Percentiles rank a stretch among this genome's conserved stretches.
Evolutionary conservation across 345 rosid species (phyloP).

Genomic region (Eucalyptus pumila): DNA sequence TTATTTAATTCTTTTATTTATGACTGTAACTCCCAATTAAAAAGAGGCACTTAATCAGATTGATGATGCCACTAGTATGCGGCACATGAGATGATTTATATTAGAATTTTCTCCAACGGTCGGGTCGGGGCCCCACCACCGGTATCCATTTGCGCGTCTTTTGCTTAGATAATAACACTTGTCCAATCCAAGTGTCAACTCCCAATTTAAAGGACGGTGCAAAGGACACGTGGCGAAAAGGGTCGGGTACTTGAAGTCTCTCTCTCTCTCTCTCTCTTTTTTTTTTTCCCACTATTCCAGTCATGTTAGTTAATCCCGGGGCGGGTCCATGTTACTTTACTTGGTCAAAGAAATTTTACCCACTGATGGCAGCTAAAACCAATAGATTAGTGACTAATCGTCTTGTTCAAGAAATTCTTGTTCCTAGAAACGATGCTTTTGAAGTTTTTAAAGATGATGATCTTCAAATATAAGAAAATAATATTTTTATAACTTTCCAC

Average conservation of each 20-base stretch:
- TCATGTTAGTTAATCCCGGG: background rate
- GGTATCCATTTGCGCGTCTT: background rate
- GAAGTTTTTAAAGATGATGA: background rate
- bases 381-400: background rate
- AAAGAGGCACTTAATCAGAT: background rate
- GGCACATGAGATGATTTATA: background rate
- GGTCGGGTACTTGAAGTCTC: background rate
- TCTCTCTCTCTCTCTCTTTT: too few relatives aligned
- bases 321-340: background rate
- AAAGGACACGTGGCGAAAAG: background rate
- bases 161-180: too few relatives aligned
- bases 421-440: background rate
- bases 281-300: background rate
- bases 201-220: background rate
- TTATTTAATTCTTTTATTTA: background rate
- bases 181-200: background rate
- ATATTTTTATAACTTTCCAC: background rate
- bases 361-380: background rate
- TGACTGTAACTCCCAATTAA: background rate
- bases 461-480: background rate
- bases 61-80: accelerated
- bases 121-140: background rate
- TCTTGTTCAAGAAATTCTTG: background rate
- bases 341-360: background rate
- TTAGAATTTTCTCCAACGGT: background rate